Percentiles rank a stretch among this genome's conserved stretches.
Evolutionary conservation across 345 rosid genomes (phyloP).

Genomic region (Gossypium anomalum): DNA sequence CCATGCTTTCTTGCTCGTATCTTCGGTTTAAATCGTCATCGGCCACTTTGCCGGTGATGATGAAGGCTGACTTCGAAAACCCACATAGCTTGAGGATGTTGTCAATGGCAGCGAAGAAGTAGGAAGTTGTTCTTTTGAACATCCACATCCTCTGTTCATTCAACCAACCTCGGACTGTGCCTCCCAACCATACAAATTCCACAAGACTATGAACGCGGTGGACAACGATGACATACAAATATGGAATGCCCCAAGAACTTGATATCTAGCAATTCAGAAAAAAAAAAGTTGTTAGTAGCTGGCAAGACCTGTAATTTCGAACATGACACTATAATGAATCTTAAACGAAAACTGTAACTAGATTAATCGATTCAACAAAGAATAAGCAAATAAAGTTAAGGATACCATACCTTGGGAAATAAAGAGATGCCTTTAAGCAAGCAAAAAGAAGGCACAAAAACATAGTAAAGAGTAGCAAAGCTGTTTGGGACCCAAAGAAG

Average conservation of each 20-base stretch:
- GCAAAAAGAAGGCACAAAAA: constrained; percentile 53
- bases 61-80: constrained; percentile 44
- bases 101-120: not conserved
- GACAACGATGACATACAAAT: constrained; percentile 39
- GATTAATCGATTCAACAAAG: too few species aligned
- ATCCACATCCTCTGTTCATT: constrained; percentile 22
- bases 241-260: constrained; percentile 59
- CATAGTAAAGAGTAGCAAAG: constrained; percentile 45
- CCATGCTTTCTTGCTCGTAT: constrained; percentile 62
- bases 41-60: constrained; percentile 56
- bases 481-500: constrained; percentile 57
- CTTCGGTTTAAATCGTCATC: constrained; percentile 50
- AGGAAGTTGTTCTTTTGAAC: constrained; percentile 1
- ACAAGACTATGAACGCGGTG: constrained; percentile 34
- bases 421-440: constrained; percentile 56
- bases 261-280: constrained; percentile 12
- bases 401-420: constrained; percentile 56
- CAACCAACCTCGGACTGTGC: constrained; percentile 77
- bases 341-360: too few species aligned
- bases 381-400: not conserved
- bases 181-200: constrained; percentile 52
- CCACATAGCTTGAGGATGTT: constrained; percentile 34
- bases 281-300: not conserved
- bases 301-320: not conserved
- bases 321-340: too few species aligned